Percentiles rank a stretch among this genome's conserved stretches.
phyloP scores from a whole-genome alignment of 192 early-diverging fungal genomes.

The Oehlia diaphana region DNA sequence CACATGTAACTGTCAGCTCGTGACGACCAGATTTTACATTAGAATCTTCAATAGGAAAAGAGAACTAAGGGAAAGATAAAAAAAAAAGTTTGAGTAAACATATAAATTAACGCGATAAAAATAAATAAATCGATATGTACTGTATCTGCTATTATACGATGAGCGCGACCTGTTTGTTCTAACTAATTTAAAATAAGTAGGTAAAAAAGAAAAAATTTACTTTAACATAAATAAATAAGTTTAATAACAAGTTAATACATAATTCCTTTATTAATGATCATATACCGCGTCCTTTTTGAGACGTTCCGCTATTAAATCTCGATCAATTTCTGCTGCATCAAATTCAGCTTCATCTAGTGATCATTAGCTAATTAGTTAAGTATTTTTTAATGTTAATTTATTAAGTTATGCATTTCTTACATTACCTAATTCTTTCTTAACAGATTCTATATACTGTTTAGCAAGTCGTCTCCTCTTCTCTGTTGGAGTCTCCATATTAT shows the following conservation, averaged over 20 bases:
- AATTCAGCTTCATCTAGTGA: conserved; percentile 65
- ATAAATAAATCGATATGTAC: conserved; percentile 23
- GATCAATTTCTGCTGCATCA: conserved; percentile 90
- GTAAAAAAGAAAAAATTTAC: neutral
- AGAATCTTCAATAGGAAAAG: conserved; percentile 40
- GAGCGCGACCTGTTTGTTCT: conserved; percentile 53
- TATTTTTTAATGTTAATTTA: neutral
- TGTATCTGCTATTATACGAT: conserved; percentile 58
- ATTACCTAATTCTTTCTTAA: conserved; percentile 63
- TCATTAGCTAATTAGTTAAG: neutral
- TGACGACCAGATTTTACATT: conserved; percentile 61
- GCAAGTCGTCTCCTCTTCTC: conserved; percentile 93
- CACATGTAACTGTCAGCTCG: conserved; percentile 77
- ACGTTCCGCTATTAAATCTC: conserved; percentile 88
- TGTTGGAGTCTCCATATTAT: conserved; percentile 81
- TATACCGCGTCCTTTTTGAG: conserved; percentile 76
- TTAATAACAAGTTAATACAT: neutral
- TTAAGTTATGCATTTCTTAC: neutral
- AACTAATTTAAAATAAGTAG: conserved; percentile 36
- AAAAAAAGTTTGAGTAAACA: conserved; percentile 20
- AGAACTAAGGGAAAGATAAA: conserved; percentile 33
- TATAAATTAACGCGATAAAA: neutral
- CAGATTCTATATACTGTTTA: conserved; percentile 85
- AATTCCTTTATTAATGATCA: neutral
- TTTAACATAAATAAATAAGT: no score